Conservation (phyloP, 2,329 filamentous ascomycete genomes). For the Neurospora crassa region DNA sequence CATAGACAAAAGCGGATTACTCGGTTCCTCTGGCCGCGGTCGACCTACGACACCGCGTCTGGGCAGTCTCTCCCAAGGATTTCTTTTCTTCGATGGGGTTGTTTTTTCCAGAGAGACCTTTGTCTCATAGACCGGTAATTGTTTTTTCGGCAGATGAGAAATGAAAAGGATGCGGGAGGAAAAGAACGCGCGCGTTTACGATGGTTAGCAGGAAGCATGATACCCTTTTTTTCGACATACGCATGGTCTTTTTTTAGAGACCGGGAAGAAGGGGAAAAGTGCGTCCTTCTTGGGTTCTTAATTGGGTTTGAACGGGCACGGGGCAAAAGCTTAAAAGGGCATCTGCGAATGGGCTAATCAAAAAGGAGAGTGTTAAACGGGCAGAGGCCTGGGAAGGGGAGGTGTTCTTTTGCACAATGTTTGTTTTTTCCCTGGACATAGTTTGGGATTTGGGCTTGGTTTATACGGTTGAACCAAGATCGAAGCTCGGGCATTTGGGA, state of each 20-base stretch:
- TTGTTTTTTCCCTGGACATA: slow-evolving; percentile 13
- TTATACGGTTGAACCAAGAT: not conserved
- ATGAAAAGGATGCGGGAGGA: slow-evolving; percentile 13
- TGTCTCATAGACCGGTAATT: slow-evolving; percentile 19
- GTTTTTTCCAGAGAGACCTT: slow-evolving; percentile 11
- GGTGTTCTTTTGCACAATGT: not conserved
- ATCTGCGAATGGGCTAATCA: slow-evolving; percentile 11
- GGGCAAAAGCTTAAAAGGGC: slow-evolving; percentile 13
- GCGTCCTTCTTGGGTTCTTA: slow-evolving; percentile 14
- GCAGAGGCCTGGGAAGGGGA: slow-evolving; percentile 2
- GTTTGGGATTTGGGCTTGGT: slow-evolving; percentile 6
- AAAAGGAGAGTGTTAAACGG: slow-evolving; percentile 7
- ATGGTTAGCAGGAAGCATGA: slow-evolving; percentile 17
- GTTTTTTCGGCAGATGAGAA: slow-evolving; percentile 19
- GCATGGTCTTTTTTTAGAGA: not conserved
- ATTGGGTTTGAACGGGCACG: slow-evolving; percentile 12
- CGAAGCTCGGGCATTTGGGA: not conserved
- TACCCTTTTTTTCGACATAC: slow-evolving; percentile 16
- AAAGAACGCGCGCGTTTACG: not conserved
- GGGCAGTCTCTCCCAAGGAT: slow-evolving; percentile 12
- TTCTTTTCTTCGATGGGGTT: slow-evolving; percentile 2
- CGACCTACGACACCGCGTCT: slow-evolving; percentile 11
- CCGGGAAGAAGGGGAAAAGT: slow-evolving; percentile 13
- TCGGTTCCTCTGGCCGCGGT: slow-evolving; percentile 43
- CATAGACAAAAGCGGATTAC: slow-evolving; percentile 61